Evolutionary conservation across 495 filamentous ascomycete genomes (phyloP), one percentile per base, ranked within the genome.

Genomic region (Xylaria palmicola): DNA sequence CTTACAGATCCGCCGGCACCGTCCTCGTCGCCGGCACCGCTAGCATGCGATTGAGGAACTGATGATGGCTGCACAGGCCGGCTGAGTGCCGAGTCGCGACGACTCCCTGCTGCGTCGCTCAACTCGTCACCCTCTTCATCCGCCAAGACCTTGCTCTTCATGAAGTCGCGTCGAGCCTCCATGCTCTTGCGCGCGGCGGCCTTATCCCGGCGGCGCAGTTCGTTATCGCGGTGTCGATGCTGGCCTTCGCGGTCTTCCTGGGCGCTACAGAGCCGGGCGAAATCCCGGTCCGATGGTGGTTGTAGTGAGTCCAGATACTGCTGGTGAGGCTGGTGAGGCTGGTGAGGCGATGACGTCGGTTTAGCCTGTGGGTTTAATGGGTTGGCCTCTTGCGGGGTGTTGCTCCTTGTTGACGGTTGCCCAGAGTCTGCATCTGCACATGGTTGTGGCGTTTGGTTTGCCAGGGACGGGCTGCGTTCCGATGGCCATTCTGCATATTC

Each of bases 231-330:
- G 12, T 62, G 65, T 24, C 69, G 75, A 27, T 66, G 70, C 49
- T 83, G 73, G 30, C 71, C 73, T 56, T 83, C 81, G 13, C 78
- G 77, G 62, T 77, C 60, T 49, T 74, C 71, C 48, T 85, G 82
- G 13, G 77, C 56, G 20, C 68, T 66, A 22, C 69, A 62, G 29
- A 85, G 79, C 24, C 73, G 70, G 19, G 67, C 61, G 15, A 84
- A 74, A 55, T 79, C 72, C 43, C 76, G 74, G 2, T 56, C 62
- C 0, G 78, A 75, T 0, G 83, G 83, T 1, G 72, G 67, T 4
- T 75, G 65, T 9, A 85, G 70, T 17, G 72, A 79, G 60, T 82
- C 72, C 22, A 85, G 63, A 50, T 85, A 84, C 39, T 78, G 71
- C 58, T 77, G 68, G 48, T 65, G 77, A 37, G 56, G 59, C 15